Base-by-base conservation (phyloP, 2,329 filamentous ascomycete genomes). In the Ophiocordyceps australis region DNA sequence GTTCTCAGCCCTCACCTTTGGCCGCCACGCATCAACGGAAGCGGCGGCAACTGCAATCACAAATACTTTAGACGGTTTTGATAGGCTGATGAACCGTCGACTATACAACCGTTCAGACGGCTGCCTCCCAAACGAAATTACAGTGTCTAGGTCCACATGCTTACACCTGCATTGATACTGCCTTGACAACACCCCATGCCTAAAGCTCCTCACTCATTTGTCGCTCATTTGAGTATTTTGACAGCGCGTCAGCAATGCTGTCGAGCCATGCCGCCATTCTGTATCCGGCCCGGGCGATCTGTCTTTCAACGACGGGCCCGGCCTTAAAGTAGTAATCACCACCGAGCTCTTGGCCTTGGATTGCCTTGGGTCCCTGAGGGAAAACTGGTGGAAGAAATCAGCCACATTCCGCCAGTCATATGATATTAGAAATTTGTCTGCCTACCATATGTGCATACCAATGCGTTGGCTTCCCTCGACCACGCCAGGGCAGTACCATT, bases 241-340 rank as follows among this genome's bases (percentile, higher is more conserved):
- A 30, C 33, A 42, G 49, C 15, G 38, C 41, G n/a, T 55, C 47
- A 7, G 55, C 66, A 38, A 77, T 70, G 37, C 60, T 49, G 40
- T 78, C 72, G 32, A 79, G 49, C 69, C 70, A 79, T 13, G 61
- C 62, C 3, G 67, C 75, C 43, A 81, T 57, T 25, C 76, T 61
- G 43, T 69, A 76, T 9, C 76, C 76, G 4, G 70, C 76, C 34
- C 65, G 66, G 7, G 74, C 75, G 32, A 82, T 57, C 42, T 75
- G 67, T 31, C 65, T 42, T 46, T 80, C 69, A 23, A 80, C 56
- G 30, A 73, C 63, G 13, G 62, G 66, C n/a, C 63, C 64, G 3
- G 71, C 73, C 17, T 56, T 59, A 17, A 68, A 55, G 38, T 68
- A 78, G 46, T 80, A 80, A 18, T 61, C 57, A 0, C 64, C 65